These are phyloP conservation scores for Candida dendrica DNA, from an alignment of 805 yeast species.

Conservation along the genomic window DNA sequence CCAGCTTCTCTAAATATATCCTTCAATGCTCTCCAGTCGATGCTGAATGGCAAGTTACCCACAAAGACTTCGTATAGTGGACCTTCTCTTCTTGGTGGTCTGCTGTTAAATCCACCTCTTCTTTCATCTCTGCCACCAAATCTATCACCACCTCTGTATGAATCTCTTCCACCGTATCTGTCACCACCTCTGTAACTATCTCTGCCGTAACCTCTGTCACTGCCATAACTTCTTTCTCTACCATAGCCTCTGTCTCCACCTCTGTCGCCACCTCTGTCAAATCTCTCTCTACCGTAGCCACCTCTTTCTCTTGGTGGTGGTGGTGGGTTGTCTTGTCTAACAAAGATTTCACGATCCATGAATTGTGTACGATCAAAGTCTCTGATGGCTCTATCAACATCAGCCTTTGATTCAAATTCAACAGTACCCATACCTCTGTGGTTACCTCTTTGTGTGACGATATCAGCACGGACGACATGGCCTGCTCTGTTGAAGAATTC, in stretches of 20 bases:
- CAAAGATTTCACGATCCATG: constrained; percentile 74
- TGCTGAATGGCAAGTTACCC: constrained; percentile 77
- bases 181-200: neutral
- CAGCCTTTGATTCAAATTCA: constrained; percentile 60
- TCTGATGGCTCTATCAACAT: constrained; percentile 65
- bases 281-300: constrained; percentile 11
- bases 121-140: constrained; percentile 14
- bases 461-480: constrained; percentile 72
- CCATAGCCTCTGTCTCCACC: too few relatives aligned
- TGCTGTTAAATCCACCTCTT: constrained; percentile 10
- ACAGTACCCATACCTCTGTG: constrained; percentile 91
- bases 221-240: constrained; percentile 8
- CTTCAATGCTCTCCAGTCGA: constrained; percentile 78
- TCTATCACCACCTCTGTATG: constrained; percentile 9
- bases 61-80: constrained; percentile 54
- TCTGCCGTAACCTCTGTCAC: constrained; percentile 2
- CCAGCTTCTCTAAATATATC: constrained; percentile 79
- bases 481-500: constrained; percentile 56
- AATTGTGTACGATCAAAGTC: constrained; percentile 58
- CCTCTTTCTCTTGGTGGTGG: constrained; percentile 29
- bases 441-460: constrained; percentile 69
- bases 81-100: constrained; percentile 19
- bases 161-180: constrained; percentile 1
- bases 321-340: constrained; percentile 87
- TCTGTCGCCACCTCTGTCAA: constrained; percentile 21